A percentile compares a stretch with the other conserved stretches of the same genome.
phyloP scores from a whole-genome alignment of 352 stramenopile species.

The Sclerospora graminicola region DNA sequence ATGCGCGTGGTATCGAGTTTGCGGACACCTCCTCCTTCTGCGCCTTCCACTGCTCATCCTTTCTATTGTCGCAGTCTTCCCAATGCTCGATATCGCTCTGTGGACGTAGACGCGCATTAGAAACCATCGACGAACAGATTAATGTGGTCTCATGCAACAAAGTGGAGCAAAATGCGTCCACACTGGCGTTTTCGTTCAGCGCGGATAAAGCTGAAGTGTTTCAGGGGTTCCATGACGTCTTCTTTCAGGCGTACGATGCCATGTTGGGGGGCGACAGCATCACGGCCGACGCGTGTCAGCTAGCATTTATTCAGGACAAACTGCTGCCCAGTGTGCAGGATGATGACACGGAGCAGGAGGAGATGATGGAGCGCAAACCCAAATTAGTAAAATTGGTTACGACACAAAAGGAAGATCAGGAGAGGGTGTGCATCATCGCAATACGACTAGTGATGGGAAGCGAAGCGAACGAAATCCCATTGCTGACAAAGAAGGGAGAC shows the following conservation, averaged over 20 bases:
- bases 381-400: constrained; percentile 43
- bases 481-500: constrained; percentile 43
- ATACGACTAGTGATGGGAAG: constrained; percentile 28
- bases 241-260: constrained; percentile 54
- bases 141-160: constrained; percentile 30
- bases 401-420: constrained; percentile 14
- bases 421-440: constrained; percentile 32
- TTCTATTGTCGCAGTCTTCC: constrained; percentile 9
- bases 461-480: constrained; percentile 34
- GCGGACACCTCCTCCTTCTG: constrained; percentile 34
- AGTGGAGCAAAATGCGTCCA: constrained; percentile 21
- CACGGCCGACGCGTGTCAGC: constrained; percentile 45
- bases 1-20: constrained; percentile 12
- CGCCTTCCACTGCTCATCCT: constrained; percentile 40
- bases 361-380: constrained; percentile 19
- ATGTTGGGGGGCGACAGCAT: constrained; percentile 50
- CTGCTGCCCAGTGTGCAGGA: constrained; percentile 31
- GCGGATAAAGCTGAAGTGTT: constrained; percentile 31
- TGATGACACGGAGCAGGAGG: constrained; percentile 16
- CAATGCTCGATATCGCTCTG: constrained; percentile 18
- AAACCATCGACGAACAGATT: constrained; percentile 11
- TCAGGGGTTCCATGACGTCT: constrained; percentile 40
- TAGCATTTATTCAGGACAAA: constrained; percentile 56
- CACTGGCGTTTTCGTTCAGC: constrained; percentile 22
- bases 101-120: constrained; percentile 2